A percentile compares a stretch with the other conserved stretches of the same genome.
phyloP scores from a whole-genome alignment of 1,284 basidiomycete species.

The Ganoderma lucidum region DNA sequence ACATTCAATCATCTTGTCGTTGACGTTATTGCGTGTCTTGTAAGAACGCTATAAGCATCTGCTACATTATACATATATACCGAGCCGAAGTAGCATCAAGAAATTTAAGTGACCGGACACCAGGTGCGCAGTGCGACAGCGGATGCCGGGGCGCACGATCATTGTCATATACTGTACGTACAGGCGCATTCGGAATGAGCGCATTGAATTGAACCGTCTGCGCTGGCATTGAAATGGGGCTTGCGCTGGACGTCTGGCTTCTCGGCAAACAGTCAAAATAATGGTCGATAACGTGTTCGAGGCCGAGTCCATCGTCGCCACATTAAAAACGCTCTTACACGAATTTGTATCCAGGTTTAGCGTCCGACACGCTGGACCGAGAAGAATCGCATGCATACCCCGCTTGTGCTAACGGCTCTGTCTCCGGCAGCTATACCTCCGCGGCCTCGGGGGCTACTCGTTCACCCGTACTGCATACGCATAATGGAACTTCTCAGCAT shows the following conservation, averaged over 20 bases:
- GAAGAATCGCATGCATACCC: conserved; percentile 14
- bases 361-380: neutral
- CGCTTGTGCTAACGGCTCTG: conserved; percentile 26
- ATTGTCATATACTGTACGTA: neutral
- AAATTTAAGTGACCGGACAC: neutral
- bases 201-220: conserved; percentile 19
- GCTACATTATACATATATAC: neutral
- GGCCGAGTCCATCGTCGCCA: conserved; percentile 58
- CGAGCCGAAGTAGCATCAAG: neutral
- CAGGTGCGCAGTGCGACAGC: neutral
- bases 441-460: conserved; percentile 13
- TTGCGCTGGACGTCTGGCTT: conserved; percentile 57
- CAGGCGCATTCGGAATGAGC: neutral
- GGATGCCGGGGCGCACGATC: neutral
- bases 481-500: neutral
- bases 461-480: conserved; percentile 19
- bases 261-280: conserved; percentile 62
- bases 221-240: conserved; percentile 48
- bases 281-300: conserved; percentile 71
- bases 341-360: neutral
- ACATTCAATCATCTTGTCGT: neutral
- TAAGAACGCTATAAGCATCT: neutral
- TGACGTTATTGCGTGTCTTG: neutral
- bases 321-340: conserved; percentile 42
- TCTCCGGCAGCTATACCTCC: conserved; percentile 14